Conservation (phyloP, 2,329 filamentous ascomycete species). For the Lanzia echinophila region DNA sequence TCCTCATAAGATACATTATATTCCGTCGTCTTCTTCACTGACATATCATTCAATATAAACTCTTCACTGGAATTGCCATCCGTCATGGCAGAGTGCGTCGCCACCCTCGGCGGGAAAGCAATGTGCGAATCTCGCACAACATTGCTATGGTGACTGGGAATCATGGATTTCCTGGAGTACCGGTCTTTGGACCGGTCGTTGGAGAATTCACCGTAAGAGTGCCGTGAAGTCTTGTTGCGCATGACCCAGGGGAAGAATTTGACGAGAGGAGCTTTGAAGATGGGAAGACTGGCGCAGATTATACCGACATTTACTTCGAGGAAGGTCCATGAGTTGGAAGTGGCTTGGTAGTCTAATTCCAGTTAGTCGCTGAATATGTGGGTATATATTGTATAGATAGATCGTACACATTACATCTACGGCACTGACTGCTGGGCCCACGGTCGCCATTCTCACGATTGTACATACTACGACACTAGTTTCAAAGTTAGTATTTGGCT, state of each 20-base stretch:
- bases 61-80: background rate
- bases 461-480: conserved; percentile 14
- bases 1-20: background rate
- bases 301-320: conserved; percentile 33
- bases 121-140: background rate
- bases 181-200: background rate
- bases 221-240: background rate
- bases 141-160: background rate
- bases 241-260: conserved; percentile 1
- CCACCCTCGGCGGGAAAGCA: too few relatives aligned
- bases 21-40: background rate
- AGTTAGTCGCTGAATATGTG: background rate
- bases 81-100: too few relatives aligned
- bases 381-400: conserved; percentile 15
- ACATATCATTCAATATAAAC: background rate
- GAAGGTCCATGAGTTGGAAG: conserved; percentile 25
- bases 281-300: conserved; percentile 36
- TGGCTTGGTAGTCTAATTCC: background rate
- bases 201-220: background rate
- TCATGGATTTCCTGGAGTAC: background rate
- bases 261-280: background rate
- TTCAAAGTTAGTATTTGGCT: too few relatives aligned
- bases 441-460: background rate
- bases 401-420: conserved; percentile 12
- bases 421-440: conserved; percentile 11